Conservation (phyloP, 345 rosid genomes). For the Lumnitzera racemosa region DNA sequence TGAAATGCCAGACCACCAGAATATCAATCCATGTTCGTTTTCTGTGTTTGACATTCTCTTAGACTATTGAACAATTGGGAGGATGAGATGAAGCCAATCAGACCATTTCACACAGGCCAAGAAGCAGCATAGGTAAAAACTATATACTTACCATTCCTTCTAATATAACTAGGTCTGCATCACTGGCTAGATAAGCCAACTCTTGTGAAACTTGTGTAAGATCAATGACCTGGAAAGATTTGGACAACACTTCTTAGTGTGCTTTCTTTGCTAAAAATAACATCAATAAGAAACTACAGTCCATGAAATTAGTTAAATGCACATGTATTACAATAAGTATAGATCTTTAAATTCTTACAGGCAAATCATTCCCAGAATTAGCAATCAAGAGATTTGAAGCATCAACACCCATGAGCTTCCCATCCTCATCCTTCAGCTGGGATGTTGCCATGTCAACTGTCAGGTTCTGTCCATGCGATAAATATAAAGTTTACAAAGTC, state of each 20-base stretch:
- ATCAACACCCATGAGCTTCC: slow-evolving; percentile 75
- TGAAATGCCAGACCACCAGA: too few species aligned
- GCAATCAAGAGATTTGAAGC: slow-evolving; percentile 73
- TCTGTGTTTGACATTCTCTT: too few species aligned
- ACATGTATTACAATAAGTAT: not conserved
- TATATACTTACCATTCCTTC: slow-evolving; percentile 89
- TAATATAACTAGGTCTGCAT: slow-evolving; percentile 84
- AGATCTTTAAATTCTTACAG: slow-evolving; percentile 46
- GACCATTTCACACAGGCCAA: too few species aligned
- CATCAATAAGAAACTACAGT: not conserved
- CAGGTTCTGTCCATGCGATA: slow-evolving; percentile 18
- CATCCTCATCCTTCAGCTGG: slow-evolving; percentile 87
- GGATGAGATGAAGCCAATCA: too few species aligned
- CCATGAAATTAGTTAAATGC: not conserved
- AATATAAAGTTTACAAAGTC: not conserved
- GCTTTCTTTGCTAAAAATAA: not conserved
- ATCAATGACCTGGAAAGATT: slow-evolving; percentile 77
- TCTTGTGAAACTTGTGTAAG: slow-evolving; percentile 82
- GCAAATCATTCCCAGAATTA: slow-evolving; percentile 94
- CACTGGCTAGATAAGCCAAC: slow-evolving; percentile 74
- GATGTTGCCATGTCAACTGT: slow-evolving; percentile 15
- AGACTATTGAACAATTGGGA: too few species aligned
- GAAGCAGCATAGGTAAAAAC: too few species aligned
- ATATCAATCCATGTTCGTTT: too few species aligned
- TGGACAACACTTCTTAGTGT: not conserved